These are phyloP conservation scores for Arabidopsis lyrata DNA, from an alignment of 441 rosid genomes.

Conservation along the genomic window DNA sequence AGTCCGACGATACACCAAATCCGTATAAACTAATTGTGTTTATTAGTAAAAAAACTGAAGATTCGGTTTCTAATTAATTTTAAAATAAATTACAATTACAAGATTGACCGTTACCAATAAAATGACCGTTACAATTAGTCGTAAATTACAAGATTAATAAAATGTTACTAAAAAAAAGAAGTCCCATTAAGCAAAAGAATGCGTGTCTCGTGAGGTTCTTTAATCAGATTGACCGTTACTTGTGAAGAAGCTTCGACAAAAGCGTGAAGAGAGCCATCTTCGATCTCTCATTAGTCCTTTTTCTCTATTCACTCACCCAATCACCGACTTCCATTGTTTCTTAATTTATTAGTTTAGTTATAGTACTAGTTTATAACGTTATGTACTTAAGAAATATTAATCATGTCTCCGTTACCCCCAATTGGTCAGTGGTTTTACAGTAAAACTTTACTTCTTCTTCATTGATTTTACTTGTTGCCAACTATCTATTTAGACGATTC, in stretches of 20 bases:
- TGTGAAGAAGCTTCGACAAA: constrained; percentile 37
- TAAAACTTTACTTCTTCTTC: constrained; percentile 9
- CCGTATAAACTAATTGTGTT: not conserved
- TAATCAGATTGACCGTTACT: constrained; percentile 9
- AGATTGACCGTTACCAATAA: too few species aligned
- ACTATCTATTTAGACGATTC: too few species aligned
- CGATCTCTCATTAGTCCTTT: constrained; percentile 11
- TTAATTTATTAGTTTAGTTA: not conserved
- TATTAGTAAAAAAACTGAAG: not conserved
- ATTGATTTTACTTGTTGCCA: not conserved
- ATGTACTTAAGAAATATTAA: not conserved
- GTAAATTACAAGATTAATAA: not conserved
- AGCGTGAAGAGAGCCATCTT: constrained; percentile 35
- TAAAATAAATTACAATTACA: too few species aligned
- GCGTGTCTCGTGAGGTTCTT: constrained; percentile 34
- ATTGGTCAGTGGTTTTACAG: not conserved
- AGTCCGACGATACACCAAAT: not conserved
- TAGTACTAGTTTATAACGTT: too few species aligned
- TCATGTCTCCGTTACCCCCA: not conserved
- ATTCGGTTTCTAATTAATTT: constrained; percentile 1
- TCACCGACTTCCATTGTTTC: not conserved
- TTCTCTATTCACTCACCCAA: constrained; percentile 14
- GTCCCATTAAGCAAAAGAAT: constrained; percentile 5
- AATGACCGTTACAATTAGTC: too few species aligned
- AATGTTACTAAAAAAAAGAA: constrained; percentile 7